phyloP scores from a whole-genome alignment of 768 basidiomycete species.

The Infundibulicybe gibba region DNA sequence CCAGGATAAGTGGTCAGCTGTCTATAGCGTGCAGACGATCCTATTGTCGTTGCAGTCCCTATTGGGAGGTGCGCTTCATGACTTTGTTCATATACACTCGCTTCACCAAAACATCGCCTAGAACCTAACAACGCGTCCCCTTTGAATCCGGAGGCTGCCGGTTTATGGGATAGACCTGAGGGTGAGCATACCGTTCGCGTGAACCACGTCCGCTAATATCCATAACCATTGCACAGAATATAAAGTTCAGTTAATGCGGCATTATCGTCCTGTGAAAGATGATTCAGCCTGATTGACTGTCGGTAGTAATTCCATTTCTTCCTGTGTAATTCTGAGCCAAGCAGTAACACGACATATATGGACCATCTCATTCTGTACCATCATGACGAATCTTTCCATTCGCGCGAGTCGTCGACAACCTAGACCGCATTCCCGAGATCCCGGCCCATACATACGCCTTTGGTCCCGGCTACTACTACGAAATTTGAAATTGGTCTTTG shows the following conservation, averaged over 20 bases:
- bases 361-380: no score
- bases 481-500: no score
- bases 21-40: conserved; percentile 89
- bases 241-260: conserved; percentile 66
- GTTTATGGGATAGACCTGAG: conserved; percentile 71
- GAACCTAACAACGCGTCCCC: conserved; percentile 95
- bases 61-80: conserved; percentile 65
- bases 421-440: no score
- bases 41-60: conserved; percentile 85
- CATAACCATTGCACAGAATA: conserved; percentile 44
- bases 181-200: conserved; percentile 29
- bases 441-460: no score
- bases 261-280: conserved; percentile 57
- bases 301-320: no score
- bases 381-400: no score
- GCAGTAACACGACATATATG: no score
- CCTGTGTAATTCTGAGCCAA: no score
- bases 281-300: conserved; percentile 20
- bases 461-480: no score
- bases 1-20: conserved; percentile 94
- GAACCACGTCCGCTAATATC: conserved; percentile 3
- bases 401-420: no score
- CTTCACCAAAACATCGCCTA: conserved; percentile 20
- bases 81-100: neutral
- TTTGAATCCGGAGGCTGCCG: conserved; percentile 82